These are phyloP conservation scores for Coniochaeta sp. DNA, from an alignment of 2,329 filamentous ascomycete species.

Conservation along the genomic window DNA sequence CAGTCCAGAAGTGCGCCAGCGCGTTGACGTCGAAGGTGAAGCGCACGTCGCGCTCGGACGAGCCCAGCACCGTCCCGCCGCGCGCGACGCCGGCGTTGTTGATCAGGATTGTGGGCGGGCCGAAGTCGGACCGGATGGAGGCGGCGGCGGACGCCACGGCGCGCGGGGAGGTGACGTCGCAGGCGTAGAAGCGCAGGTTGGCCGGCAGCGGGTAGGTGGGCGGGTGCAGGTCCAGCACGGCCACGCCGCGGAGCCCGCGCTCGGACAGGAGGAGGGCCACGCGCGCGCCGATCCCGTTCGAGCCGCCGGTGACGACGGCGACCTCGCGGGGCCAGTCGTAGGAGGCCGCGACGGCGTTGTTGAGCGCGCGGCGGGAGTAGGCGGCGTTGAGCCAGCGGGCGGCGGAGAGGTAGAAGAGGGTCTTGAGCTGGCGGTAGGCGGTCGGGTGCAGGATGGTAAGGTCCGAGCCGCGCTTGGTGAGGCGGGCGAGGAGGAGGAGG, in stretches of 20 bases:
- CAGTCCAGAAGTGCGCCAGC: slow-evolving; percentile 59
- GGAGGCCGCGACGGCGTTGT: slow-evolving; percentile 42
- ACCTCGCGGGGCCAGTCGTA: slow-evolving; percentile 65
- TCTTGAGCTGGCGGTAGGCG: slow-evolving; percentile 43
- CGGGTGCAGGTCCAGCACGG: slow-evolving; percentile 63
- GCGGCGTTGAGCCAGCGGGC: slow-evolving; percentile 38
- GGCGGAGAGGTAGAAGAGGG: slow-evolving; percentile 45
- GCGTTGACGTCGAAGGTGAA: slow-evolving; percentile 68
- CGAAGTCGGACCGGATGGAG: slow-evolving; percentile 46
- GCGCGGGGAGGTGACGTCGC: slow-evolving; percentile 57
- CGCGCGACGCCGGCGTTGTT: slow-evolving; percentile 63
- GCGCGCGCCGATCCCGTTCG: slow-evolving; percentile 63
- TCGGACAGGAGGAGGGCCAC: slow-evolving; percentile 61
- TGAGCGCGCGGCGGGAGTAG: slow-evolving; percentile 39
- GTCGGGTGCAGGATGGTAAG: slow-evolving; percentile 44
- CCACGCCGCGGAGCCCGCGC: slow-evolving; percentile 57
- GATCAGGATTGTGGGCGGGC: slow-evolving; percentile 61
- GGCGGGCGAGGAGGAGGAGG: slow-evolving; percentile 54
- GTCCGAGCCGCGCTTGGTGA: slow-evolving; percentile 53
- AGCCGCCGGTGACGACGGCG: slow-evolving; percentile 67
- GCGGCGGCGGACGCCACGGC: slow-evolving; percentile 44
- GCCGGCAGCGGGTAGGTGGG: slow-evolving; percentile 44
- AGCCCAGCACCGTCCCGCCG: slow-evolving; percentile 53
- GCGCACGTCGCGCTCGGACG: slow-evolving; percentile 49
- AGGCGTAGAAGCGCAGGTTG: slow-evolving; percentile 61